These are phyloP conservation scores for Ceratocystis lukuohia DNA, from an alignment of 2,329 filamentous ascomycete genomes.

Conservation along the genomic window DNA sequence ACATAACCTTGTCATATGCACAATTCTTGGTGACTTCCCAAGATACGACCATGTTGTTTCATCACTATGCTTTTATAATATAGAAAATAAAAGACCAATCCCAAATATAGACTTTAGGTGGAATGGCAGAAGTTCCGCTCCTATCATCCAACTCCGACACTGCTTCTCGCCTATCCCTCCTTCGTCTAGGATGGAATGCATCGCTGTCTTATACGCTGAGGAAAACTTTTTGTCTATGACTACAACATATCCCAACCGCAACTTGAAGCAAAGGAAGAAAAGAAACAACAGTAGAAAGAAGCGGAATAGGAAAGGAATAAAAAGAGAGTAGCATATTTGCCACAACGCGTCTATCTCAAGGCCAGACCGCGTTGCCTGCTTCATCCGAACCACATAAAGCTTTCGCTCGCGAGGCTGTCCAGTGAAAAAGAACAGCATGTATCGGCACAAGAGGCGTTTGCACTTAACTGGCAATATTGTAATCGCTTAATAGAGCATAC, in stretches of 20 bases:
- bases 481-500: background rate
- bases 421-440: background rate
- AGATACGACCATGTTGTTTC: background rate
- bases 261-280: background rate
- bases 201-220: background rate
- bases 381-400: slow-evolving; percentile 17
- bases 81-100: slow-evolving; percentile 8
- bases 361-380: slow-evolving; percentile 13
- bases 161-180: too few species aligned
- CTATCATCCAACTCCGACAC: background rate
- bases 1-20: background rate
- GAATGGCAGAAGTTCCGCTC: slow-evolving; percentile 9
- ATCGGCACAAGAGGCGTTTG: background rate
- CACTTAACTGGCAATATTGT: background rate
- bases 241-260: background rate
- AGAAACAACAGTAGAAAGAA: background rate
- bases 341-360: slow-evolving; percentile 15
- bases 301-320: background rate
- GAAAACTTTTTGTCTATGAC: background rate
- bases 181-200: background rate
- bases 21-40: background rate
- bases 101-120: slow-evolving; percentile 14
- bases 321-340: slow-evolving; percentile 12
- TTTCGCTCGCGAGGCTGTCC: slow-evolving; percentile 13
- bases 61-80: background rate